Base-by-base conservation (phyloP, 2,329 filamentous ascomycete genomes). In the Venturia nashicola region DNA sequence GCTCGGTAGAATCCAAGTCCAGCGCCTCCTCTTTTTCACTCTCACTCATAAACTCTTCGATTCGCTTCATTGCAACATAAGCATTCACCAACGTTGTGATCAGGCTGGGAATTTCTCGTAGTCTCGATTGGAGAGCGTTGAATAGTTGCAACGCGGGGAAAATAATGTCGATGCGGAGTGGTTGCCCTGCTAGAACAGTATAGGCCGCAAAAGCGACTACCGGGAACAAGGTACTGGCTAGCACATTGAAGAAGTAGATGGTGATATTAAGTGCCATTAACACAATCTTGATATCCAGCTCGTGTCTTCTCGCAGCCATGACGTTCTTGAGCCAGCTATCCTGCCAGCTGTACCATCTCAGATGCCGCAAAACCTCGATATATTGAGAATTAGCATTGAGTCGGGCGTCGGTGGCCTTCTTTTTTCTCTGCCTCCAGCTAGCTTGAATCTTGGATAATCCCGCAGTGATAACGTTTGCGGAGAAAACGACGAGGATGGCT, bases 141-240 rank as follows among this genome's bases (percentile, higher is more conserved):
- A 96, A 96, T 0, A 96, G 79, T 66, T 92, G 87, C 1, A 96
- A 78, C 0, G 91, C 91, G 0, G 91, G 91, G 72, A 96, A 96
- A 12, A 91, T 91, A 39, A 96, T 80, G 66, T 95, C 89, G 43
- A 96, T 85, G 0, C 86, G 85, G 9, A 96, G 75, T 0, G 85
- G 82, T 59, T 83, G 79, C 0, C 84, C 83, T 4, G 88, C 85
- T 46, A 92, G 72, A 14, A 88, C 80, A 0, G 91, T 94, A 72
- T 90, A 96, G 0, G 90, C 86, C 68, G 86, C 90, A 68, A 96
- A 91, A 0, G 88, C 89, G 1, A 88, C 85, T 0, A 94, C 86
- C 0, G 91, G 91, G 67, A 96, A 91, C 3, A 90, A 74, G 0
- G 86, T 86, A 36, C 87, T 88, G 0, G 88, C 86, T 36, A 90